Conservation (phyloP, 805 yeast species). For the Ogataea philodendri region DNA sequence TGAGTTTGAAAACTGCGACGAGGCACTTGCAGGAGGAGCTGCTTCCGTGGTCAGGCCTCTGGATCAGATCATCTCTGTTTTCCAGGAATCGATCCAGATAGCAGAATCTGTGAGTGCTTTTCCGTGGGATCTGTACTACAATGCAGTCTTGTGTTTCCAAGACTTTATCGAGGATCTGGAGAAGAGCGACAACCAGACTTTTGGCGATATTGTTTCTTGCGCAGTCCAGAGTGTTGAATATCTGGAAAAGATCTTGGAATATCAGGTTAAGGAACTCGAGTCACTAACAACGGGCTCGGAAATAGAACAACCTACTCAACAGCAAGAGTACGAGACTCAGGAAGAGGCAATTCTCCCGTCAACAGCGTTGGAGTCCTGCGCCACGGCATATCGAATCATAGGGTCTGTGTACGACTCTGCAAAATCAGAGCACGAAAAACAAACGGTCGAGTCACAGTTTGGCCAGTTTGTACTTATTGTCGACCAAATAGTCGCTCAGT, state of each 20-base stretch:
- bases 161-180: conserved; percentile 43
- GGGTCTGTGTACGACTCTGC: conserved; percentile 30
- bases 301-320: not conserved
- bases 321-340: conserved; percentile 6
- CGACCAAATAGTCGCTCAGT: conserved; percentile 16
- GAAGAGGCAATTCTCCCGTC: conserved; percentile 29
- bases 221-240: conserved; percentile 23
- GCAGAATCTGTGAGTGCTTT: conserved; percentile 13
- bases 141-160: conserved; percentile 45
- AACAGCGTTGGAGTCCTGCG: conserved; percentile 28
- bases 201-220: conserved; percentile 20
- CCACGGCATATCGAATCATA: conserved; percentile 28
- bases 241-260: conserved; percentile 30
- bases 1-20: conserved; percentile 34
- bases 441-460: conserved; percentile 1
- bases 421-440: conserved; percentile 6
- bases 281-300: conserved; percentile 22
- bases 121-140: conserved; percentile 46
- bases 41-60: conserved; percentile 42
- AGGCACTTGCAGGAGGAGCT: conserved; percentile 29
- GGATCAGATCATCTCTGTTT: conserved; percentile 36
- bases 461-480: conserved; percentile 14
- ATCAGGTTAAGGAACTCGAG: conserved; percentile 24
- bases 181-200: conserved; percentile 19
- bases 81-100: conserved; percentile 37